Evolutionary conservation across 768 basidiomycete genomes (phyloP).

Genomic region (Suillus tomentosus): DNA sequence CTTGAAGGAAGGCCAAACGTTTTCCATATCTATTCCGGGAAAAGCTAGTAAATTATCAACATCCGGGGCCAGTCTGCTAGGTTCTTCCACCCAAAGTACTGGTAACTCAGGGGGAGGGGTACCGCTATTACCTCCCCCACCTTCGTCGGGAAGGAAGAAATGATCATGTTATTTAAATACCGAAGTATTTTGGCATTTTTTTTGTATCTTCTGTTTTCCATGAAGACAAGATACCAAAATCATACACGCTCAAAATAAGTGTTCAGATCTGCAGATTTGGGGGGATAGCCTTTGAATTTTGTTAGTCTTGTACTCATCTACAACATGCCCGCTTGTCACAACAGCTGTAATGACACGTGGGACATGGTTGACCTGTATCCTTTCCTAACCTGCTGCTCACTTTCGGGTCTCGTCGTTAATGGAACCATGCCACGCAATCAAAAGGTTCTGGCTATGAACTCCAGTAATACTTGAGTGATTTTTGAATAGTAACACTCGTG

Average conservation of each 20-base stretch:
- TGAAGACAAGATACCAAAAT: background rate
- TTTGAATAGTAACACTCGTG: background rate
- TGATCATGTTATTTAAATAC: slow-evolving; percentile 24
- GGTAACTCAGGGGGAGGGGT: slow-evolving; percentile 43
- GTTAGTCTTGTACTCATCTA: background rate
- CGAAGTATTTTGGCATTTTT: slow-evolving; percentile 1
- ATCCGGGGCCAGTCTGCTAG: slow-evolving; percentile 41
- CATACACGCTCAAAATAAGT: background rate
- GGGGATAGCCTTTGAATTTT: background rate
- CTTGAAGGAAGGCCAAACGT: slow-evolving; percentile 93
- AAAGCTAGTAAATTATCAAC: slow-evolving; percentile 45
- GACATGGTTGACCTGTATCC: background rate
- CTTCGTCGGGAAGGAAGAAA: slow-evolving; percentile 57
- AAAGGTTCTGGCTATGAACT: background rate
- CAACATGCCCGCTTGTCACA: background rate
- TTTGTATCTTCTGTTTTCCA: background rate
- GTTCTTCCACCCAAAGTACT: slow-evolving; percentile 30
- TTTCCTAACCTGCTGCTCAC: background rate
- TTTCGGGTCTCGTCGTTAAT: background rate
- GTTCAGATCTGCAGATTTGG: background rate
- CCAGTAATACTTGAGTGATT: background rate
- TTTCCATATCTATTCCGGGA: slow-evolving; percentile 91
- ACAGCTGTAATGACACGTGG: background rate
- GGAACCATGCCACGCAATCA: background rate
- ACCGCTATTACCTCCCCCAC: slow-evolving; percentile 85